These are phyloP conservation scores for Teratosphaeria gauchensis DNA, from an alignment of 2,329 filamentous ascomycete species.

Conservation along the genomic window DNA sequence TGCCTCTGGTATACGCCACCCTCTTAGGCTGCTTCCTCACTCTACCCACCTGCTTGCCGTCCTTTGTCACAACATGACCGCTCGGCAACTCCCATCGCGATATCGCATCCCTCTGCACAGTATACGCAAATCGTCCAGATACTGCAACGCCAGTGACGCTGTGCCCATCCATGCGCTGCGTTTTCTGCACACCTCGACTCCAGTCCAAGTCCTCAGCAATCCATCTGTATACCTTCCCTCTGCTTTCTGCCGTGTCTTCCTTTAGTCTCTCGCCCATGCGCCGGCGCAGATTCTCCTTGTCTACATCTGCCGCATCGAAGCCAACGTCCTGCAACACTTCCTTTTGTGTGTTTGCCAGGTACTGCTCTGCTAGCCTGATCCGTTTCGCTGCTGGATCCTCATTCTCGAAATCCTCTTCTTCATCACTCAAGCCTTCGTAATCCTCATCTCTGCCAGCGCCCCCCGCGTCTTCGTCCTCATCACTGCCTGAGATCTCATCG, in stretches of 20 bases:
- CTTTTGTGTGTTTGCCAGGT: conserved; percentile 79
- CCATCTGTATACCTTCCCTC: conserved; percentile 77
- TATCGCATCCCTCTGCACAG: conserved; percentile 75
- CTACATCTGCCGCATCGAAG: conserved; percentile 90
- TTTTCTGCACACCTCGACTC: conserved; percentile 39
- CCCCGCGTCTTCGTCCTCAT: conserved; percentile 8
- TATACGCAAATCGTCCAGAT: conserved; percentile 74
- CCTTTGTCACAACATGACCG: conserved; percentile 1
- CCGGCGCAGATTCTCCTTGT: conserved; percentile 74
- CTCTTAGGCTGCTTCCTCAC: conserved; percentile 49
- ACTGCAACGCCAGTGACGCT: conserved; percentile 71
- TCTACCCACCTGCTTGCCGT: conserved; percentile 6
- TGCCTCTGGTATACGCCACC: conserved; percentile 54
- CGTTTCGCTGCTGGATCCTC: conserved; percentile 87
- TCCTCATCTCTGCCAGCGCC: background rate
- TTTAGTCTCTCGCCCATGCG: conserved; percentile 59
- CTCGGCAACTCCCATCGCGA: conserved; percentile 83
- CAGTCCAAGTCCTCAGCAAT: conserved; percentile 68
- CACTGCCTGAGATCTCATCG: background rate
- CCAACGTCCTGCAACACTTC: conserved; percentile 65
- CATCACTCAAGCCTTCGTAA: conserved; percentile 23
- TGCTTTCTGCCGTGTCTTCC: conserved; percentile 84
- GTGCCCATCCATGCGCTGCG: conserved; percentile 68
- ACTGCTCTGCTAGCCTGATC: conserved; percentile 78
- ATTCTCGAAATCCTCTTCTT: conserved; percentile 61